Percentiles rank a stretch among this genome's conserved stretches.
Conservation (phyloP, 75 land plant genomes). For the Pseudotsuga menziesii region DNA sequence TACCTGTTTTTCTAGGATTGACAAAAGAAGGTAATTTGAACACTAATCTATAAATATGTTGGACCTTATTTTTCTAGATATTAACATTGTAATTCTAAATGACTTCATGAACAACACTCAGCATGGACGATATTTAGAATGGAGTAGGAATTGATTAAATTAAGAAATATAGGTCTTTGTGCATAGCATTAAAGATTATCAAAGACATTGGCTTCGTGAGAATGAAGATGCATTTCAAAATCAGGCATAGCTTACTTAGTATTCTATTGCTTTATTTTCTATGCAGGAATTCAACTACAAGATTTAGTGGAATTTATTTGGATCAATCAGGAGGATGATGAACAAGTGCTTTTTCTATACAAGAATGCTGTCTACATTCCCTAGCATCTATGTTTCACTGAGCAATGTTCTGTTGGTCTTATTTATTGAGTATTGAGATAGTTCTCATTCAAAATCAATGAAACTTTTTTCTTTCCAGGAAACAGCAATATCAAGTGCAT, state of each 20-base stretch:
- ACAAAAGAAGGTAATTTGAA: conserved; percentile 63
- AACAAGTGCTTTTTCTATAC: conserved; percentile 25
- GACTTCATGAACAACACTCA: neutral
- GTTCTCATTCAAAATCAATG: neutral
- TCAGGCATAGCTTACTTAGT: neutral
- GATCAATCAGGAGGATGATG: conserved; percentile 48
- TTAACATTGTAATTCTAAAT: neutral
- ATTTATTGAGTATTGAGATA: neutral
- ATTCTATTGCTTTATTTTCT: neutral
- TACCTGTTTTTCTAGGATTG: conserved; percentile 56
- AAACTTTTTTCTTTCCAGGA: conserved; percentile 33
- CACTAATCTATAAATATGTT: neutral
- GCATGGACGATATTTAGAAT: neutral
- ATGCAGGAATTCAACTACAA: conserved; percentile 40
- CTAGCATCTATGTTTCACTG: neutral
- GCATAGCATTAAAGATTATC: neutral
- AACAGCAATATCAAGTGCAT: conserved; percentile 51
- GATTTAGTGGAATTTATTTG: conserved; percentile 64
- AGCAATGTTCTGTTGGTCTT: neutral
- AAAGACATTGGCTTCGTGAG: neutral
- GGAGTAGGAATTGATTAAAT: neutral
- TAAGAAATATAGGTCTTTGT: neutral
- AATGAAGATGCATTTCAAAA: neutral
- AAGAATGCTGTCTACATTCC: neutral
- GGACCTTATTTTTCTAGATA: neutral